A percentile compares a stretch with the other conserved stretches of the same genome.
Conservation (phyloP, 164 flowering plant genomes). For the Amborella trichopoda region DNA sequence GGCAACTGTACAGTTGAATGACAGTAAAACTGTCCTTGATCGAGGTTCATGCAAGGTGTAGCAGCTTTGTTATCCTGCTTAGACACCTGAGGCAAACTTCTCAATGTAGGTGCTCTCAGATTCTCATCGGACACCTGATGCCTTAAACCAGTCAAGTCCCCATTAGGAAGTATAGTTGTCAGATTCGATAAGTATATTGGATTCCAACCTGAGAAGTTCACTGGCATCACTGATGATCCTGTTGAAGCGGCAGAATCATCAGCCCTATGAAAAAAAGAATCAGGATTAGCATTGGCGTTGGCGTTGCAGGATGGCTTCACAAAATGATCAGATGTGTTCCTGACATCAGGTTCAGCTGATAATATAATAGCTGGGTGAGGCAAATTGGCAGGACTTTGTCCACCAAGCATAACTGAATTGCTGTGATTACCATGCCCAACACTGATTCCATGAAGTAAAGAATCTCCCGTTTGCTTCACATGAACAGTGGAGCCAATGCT, state of each 20-base stretch:
- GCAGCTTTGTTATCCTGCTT: conserved; percentile 18
- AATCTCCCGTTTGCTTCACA: conserved; percentile 11
- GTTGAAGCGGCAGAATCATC: conserved; percentile 5
- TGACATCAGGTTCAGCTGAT: conserved; percentile 13
- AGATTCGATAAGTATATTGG: conserved; percentile 9
- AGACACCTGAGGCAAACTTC: conserved; percentile 22
- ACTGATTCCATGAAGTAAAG: conserved; percentile 7
- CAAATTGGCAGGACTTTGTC: conserved; percentile 3
- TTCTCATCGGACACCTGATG: conserved; percentile 24
- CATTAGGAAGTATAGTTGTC: conserved; percentile 9
- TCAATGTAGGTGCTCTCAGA: conserved; percentile 25
- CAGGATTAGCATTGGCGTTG: conserved; percentile 11
- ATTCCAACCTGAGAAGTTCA: conserved; percentile 16
- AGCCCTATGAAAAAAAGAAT: conserved; percentile 10
- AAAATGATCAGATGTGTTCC: conserved; percentile 9
- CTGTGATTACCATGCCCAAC: conserved; percentile 8
- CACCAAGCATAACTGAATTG: conserved; percentile 10
- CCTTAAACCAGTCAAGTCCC: conserved; percentile 13
- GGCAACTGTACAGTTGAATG: conserved; percentile 11
- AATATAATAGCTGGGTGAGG: conserved; percentile 11
- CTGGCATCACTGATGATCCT: conserved; percentile 12
- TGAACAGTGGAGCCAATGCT: conserved; percentile 9
- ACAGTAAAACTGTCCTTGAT: conserved; percentile 9
- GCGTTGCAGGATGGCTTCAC: conserved; percentile 14
- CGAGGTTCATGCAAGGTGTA: conserved; percentile 12